Evolutionary conservation across 441 rosid species (phyloP).

Genomic region (Biscutella auriculata): DNA sequence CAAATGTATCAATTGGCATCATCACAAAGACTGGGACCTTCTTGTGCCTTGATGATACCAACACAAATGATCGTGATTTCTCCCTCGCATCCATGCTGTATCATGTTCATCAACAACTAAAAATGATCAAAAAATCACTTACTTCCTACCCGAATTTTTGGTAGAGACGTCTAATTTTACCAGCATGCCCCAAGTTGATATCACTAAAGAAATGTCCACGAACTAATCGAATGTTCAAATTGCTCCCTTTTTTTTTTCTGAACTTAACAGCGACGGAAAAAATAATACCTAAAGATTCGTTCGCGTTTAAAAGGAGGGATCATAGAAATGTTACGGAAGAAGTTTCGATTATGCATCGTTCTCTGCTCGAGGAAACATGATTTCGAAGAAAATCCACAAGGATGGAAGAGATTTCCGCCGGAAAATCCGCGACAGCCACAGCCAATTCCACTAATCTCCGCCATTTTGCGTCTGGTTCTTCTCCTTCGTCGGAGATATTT

Average conservation of each 20-base stretch:
- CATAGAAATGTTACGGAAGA: slow-evolving; percentile 36
- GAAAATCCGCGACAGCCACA: slow-evolving; percentile 32
- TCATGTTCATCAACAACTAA: slow-evolving; percentile 1
- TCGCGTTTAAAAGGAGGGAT: slow-evolving; percentile 31
- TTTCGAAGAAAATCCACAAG: slow-evolving; percentile 21
- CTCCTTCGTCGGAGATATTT: slow-evolving; percentile 28
- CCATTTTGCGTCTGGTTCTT: slow-evolving; percentile 14
- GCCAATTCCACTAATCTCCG: slow-evolving; percentile 31
- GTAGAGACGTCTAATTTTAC: background rate
- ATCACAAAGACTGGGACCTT: slow-evolving; percentile 49
- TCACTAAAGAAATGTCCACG: background rate
- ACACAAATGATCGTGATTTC: slow-evolving; percentile 36
- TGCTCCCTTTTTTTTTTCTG: background rate
- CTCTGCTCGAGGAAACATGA: slow-evolving; percentile 25
- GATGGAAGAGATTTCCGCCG: slow-evolving; percentile 23
- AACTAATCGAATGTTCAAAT: background rate
- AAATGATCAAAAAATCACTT: background rate
- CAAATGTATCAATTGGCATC: slow-evolving; percentile 42
- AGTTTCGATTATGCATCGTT: slow-evolving; percentile 24
- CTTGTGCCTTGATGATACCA: slow-evolving; percentile 45
- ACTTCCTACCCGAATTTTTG: background rate
- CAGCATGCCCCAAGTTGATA: slow-evolving; percentile 1
- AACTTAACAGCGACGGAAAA: background rate
- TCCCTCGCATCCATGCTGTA: slow-evolving; percentile 57
- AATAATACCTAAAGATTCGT: slow-evolving; percentile 36